A percentile compares a stretch with the other conserved stretches of the same genome.
phyloP scores from a whole-genome alignment of 2,329 filamentous ascomycete genomes.

The Talaromyces pinophilus region DNA sequence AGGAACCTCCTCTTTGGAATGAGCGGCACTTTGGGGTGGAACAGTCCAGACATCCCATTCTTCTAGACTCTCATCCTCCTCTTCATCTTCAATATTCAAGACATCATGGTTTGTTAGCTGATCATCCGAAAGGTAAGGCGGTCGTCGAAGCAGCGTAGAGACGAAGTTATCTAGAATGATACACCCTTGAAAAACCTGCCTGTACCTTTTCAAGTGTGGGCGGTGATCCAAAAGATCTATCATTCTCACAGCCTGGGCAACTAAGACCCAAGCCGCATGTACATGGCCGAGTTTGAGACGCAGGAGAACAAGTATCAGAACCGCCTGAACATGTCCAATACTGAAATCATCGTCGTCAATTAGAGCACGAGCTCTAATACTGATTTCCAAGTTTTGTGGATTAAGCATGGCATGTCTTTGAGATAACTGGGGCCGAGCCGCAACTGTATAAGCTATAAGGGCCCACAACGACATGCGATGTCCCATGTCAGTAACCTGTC shows the following conservation, averaged over 20 bases:
- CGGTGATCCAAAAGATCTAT: neutral
- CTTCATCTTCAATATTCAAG: neutral
- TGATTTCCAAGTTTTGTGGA: constrained; percentile 4
- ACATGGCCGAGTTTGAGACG: constrained; percentile 57
- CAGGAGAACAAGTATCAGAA: constrained; percentile 60
- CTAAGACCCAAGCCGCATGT: constrained; percentile 59
- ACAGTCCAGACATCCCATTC: constrained; percentile 12
- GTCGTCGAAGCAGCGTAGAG: neutral
- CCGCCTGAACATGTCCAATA: constrained; percentile 51
- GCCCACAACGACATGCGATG: constrained; percentile 15
- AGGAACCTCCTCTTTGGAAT: neutral
- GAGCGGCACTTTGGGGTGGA: neutral
- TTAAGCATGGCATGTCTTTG: neutral
- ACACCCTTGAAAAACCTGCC: constrained; percentile 9
- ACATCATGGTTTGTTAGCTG: neutral
- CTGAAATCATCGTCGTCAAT: constrained; percentile 47
- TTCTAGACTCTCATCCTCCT: constrained; percentile 5
- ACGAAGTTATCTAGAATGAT: constrained; percentile 11
- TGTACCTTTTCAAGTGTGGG: neutral
- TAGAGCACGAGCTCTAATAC: constrained; percentile 22
- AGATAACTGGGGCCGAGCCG: neutral
- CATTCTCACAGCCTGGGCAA: constrained; percentile 11
- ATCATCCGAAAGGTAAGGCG: constrained; percentile 1
- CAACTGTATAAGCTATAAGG: constrained; percentile 4
- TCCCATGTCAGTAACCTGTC: neutral